A percentile compares a stretch with the other conserved stretches of the same genome.
Evolutionary conservation across 371 early-diverging fungal genomes (phyloP).

Genomic region (Mucor racemosus): DNA sequence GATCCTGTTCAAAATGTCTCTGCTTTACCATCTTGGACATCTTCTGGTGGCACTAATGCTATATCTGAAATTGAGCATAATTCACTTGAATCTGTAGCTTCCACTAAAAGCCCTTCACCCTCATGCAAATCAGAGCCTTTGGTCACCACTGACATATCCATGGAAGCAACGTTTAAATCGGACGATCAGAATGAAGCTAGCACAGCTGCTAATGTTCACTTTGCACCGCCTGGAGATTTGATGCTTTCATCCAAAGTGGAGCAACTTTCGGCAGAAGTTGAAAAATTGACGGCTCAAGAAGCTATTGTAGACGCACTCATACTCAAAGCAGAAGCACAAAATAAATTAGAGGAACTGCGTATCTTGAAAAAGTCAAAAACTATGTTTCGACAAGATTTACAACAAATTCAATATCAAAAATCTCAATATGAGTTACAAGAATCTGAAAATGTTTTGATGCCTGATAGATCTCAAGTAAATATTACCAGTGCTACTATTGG

Average conservation of each 20-base stretch:
- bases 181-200: background rate
- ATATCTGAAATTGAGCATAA: conserved; percentile 44
- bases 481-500: conserved; percentile 66
- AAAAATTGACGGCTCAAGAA: conserved; percentile 67
- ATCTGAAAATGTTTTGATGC: conserved; percentile 70
- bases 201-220: conserved; percentile 44
- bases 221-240: conserved; percentile 74
- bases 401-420: conserved; percentile 70
- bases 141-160: background rate
- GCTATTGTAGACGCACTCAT: conserved; percentile 71
- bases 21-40: conserved; percentile 40
- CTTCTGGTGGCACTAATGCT: conserved; percentile 41
- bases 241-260: conserved; percentile 62
- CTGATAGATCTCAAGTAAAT: conserved; percentile 63
- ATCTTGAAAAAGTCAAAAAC: conserved; percentile 66
- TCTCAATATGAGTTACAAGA: conserved; percentile 67
- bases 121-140: background rate
- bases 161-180: too few species aligned
- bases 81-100: conserved; percentile 24
- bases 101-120: background rate
- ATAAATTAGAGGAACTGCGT: conserved; percentile 59
- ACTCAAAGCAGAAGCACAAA: conserved; percentile 58
- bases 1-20: conserved; percentile 44
- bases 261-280: conserved; percentile 58
- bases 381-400: conserved; percentile 63